These are phyloP conservation scores for Fusarium sp. DNA, from an alignment of 2,329 filamentous ascomycete genomes.

Conservation along the genomic window DNA sequence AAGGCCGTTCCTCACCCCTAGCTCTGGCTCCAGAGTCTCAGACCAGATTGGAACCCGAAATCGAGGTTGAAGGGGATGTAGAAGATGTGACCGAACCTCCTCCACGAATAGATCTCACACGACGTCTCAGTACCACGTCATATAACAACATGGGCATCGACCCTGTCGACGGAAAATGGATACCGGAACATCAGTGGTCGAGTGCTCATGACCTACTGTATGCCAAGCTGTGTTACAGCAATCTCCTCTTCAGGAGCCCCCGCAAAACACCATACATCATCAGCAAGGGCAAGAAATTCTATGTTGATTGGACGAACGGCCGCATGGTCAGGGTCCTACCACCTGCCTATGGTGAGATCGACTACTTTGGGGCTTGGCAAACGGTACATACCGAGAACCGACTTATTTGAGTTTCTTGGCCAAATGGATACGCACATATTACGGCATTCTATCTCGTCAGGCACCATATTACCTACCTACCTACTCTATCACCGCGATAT, in stretches of 20 bases:
- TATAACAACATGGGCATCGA: conserved; percentile 64
- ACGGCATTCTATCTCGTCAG: neutral
- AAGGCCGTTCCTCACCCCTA: conserved; percentile 34
- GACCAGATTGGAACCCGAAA: conserved; percentile 43
- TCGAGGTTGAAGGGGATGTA: conserved; percentile 43
- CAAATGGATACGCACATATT: conserved; percentile 16
- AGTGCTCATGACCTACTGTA: conserved; percentile 71
- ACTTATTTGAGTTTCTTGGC: conserved; percentile 55
- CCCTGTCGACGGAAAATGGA: conserved; percentile 69
- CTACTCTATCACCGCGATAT: conserved; percentile 5
- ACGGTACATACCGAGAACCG: conserved; percentile 65
- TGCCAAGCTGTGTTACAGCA: conserved; percentile 73
- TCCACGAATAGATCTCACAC: conserved; percentile 53
- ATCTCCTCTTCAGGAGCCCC: conserved; percentile 69
- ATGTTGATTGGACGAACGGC: conserved; percentile 72
- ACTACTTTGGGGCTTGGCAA: conserved; percentile 66
- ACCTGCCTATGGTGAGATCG: conserved; percentile 68
- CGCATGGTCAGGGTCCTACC: conserved; percentile 68
- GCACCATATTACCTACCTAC: neutral
- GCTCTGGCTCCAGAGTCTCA: conserved; percentile 40
- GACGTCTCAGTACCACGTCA: conserved; percentile 62
- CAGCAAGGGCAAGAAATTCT: conserved; percentile 70
- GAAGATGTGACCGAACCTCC: conserved; percentile 44
- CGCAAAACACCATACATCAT: conserved; percentile 72
- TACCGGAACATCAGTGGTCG: conserved; percentile 69